phyloP scores from a whole-genome alignment of 768 basidiomycete genomes.

The Lepiota brunneoincarnata region DNA sequence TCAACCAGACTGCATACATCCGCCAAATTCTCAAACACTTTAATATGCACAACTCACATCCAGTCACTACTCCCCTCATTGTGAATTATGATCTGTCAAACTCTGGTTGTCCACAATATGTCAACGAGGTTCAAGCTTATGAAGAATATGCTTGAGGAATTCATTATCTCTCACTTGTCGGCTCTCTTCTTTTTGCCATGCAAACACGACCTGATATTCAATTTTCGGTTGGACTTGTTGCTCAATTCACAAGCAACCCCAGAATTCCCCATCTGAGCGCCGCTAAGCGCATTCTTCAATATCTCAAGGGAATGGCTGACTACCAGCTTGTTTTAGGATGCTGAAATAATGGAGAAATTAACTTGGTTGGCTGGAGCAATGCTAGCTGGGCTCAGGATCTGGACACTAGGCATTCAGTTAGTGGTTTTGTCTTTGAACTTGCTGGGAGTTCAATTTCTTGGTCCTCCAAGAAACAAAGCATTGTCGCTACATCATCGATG shows the following conservation, averaged over 20 bases:
- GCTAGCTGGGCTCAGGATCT: no score
- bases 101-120: neutral
- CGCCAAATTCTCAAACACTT: constrained; percentile 22
- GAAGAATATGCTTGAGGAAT: neutral
- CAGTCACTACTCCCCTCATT: constrained; percentile 22
- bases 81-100: constrained; percentile 19
- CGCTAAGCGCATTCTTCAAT: constrained; percentile 36
- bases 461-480: constrained; percentile 24
- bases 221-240: constrained; percentile 23
- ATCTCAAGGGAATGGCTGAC: constrained; percentile 14
- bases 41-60: constrained; percentile 19
- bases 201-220: no score
- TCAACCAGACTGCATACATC: constrained; percentile 28
- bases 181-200: constrained; percentile 31
- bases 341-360: no score
- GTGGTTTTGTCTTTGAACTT: neutral
- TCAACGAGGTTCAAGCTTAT: neutral
- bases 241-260: constrained; percentile 22
- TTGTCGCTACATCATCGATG: neutral
- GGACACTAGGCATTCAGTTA: neutral
- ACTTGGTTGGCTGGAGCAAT: no score
- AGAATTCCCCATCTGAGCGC: constrained; percentile 32
- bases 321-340: no score
- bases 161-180: constrained; percentile 18
- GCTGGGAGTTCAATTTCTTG: constrained; percentile 2